A percentile compares a stretch with the other conserved stretches of the same genome.
Evolutionary conservation across 495 filamentous ascomycete genomes (phyloP).

Genomic region (Penicillium lividum): DNA sequence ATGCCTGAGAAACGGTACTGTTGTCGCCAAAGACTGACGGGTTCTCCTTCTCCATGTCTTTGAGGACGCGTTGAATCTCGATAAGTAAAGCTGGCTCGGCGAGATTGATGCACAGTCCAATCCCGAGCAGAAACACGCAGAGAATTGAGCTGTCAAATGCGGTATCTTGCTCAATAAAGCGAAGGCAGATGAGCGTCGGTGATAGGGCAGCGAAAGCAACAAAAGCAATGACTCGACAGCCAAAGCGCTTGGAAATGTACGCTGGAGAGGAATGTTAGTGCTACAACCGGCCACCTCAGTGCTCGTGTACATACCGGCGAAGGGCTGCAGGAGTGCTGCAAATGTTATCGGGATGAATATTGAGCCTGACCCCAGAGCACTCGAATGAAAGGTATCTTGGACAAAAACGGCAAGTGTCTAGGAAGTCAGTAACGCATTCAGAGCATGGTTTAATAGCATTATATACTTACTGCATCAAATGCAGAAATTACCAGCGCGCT

Average conservation of each 20-base stretch:
- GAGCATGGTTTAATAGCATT: too few relatives aligned
- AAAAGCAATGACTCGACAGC: slow-evolving; percentile 47
- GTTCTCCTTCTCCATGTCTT: slow-evolving; percentile 52
- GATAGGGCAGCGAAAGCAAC: slow-evolving; percentile 49
- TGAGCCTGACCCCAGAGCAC: slow-evolving; percentile 63
- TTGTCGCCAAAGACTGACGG: slow-evolving; percentile 50
- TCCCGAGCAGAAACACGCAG: neutral
- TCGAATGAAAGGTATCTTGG: slow-evolving; percentile 50
- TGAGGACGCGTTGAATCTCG: slow-evolving; percentile 49
- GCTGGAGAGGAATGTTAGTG: neutral
- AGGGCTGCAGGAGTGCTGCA: slow-evolving; percentile 52
- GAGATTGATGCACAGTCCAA: neutral
- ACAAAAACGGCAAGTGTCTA: neutral
- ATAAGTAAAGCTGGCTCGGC: neutral
- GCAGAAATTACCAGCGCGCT: slow-evolving; percentile 21
- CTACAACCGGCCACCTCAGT: neutral
- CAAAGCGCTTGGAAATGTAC: slow-evolving; percentile 48
- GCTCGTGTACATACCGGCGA: slow-evolving; percentile 28
- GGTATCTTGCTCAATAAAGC: slow-evolving; percentile 39
- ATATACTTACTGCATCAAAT: slow-evolving; percentile 38
- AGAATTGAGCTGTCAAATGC: slow-evolving; percentile 19
- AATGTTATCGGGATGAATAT: slow-evolving; percentile 67
- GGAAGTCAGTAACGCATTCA: neutral
- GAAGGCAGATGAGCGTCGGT: slow-evolving; percentile 50
- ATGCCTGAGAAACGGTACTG: slow-evolving; percentile 58